These are phyloP conservation scores for Rhodotorula sp. DNA, from an alignment of 1,284 basidiomycete genomes.

Conservation along the genomic window DNA sequence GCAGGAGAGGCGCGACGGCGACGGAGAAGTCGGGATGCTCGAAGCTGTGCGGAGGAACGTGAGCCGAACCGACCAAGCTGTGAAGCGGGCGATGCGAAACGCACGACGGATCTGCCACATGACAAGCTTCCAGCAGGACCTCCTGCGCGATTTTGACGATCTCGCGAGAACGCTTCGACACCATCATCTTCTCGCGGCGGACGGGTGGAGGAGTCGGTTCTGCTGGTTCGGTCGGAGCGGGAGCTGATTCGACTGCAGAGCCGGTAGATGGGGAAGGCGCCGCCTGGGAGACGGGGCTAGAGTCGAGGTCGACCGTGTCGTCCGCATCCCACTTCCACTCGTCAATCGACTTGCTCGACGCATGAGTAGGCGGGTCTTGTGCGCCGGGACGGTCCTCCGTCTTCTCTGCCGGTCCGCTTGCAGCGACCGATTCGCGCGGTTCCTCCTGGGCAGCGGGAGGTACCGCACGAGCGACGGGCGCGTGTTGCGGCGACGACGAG, in stretches of 20 bases:
- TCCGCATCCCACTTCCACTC: constrained; percentile 26
- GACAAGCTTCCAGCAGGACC: constrained; percentile 42
- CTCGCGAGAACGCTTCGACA: constrained; percentile 51
- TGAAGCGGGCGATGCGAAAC: constrained; percentile 13
- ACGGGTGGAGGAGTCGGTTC: constrained; percentile 7
- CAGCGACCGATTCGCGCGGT: not conserved
- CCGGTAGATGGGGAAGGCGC: not conserved
- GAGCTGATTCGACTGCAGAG: constrained; percentile 17
- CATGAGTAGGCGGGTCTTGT: not conserved
- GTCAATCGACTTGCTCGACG: constrained; percentile 10
- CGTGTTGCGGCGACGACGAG: not conserved
- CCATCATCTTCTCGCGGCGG: constrained; percentile 45
- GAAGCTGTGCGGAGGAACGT: constrained; percentile 34
- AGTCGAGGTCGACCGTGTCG: not conserved
- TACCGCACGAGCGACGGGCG: not conserved
- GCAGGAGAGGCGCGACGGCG: constrained; percentile 51
- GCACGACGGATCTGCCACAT: constrained; percentile 41
- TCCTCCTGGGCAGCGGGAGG: not conserved
- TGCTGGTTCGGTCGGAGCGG: not conserved
- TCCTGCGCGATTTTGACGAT: constrained; percentile 63
- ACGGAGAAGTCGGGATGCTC: constrained; percentile 33
- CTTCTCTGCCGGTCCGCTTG: too few relatives aligned
- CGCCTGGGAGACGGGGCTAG: not conserved
- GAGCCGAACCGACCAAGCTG: not conserved
- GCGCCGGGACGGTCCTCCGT: not conserved